A percentile compares a stretch with the other conserved stretches of the same genome.
Evolutionary conservation across 768 basidiomycete genomes (phyloP).

Genomic region (Leccinum sublutescens): DNA sequence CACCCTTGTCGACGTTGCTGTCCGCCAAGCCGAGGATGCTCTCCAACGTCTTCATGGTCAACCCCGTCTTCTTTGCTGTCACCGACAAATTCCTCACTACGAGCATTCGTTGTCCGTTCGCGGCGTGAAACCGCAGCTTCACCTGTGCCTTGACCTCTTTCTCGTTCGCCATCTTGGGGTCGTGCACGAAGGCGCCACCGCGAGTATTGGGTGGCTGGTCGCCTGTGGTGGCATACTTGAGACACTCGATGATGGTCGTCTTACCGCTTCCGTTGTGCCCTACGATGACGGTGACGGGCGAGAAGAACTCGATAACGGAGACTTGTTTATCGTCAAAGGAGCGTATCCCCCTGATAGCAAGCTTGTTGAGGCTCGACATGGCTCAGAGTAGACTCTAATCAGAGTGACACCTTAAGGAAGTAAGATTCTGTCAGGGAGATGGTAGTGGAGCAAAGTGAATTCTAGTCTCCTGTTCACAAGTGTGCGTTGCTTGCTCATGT

Average conservation of each 20-base stretch:
- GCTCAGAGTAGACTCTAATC: background rate
- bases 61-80: conserved; percentile 85
- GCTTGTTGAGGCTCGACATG: conserved; percentile 84
- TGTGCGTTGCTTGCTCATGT: background rate
- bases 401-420: background rate
- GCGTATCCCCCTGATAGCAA: conserved; percentile 91
- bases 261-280: conserved; percentile 99
- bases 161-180: conserved; percentile 99
- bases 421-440: background rate
- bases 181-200: conserved; percentile 98
- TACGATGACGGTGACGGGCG: conserved; percentile 96
- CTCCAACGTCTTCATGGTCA: conserved; percentile 98
- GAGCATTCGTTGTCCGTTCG: conserved; percentile 87
- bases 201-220: conserved; percentile 97
- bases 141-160: conserved; percentile 99
- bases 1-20: conserved; percentile 58
- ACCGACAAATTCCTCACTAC: conserved; percentile 90
- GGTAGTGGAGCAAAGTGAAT: background rate
- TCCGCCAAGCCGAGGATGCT: conserved; percentile 79
- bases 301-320: conserved; percentile 94
- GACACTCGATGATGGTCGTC: conserved; percentile 98
- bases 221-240: conserved; percentile 98
- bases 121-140: conserved; percentile 87
- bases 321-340: conserved; percentile 96
- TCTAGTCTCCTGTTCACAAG: background rate